Conservation (phyloP, 1,284 basidiomycete genomes). For the Pseudozyma sp. region DNA sequence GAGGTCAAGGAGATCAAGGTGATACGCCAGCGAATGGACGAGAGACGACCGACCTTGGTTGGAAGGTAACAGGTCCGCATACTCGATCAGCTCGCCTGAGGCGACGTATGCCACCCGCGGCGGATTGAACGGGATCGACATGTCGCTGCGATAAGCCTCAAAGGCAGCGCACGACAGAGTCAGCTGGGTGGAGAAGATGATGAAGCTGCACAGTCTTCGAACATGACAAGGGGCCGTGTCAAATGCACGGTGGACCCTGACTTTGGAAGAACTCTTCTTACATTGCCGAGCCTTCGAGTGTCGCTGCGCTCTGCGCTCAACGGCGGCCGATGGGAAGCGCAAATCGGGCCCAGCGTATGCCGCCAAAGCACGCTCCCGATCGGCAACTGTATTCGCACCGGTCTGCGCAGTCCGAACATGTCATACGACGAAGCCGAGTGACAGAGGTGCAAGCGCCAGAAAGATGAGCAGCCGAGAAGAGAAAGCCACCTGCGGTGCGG, state of each 20-base stretch:
- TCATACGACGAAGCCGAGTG: too few relatives aligned
- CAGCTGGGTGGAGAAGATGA: too few relatives aligned
- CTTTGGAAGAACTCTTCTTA: not conserved
- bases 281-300: not conserved
- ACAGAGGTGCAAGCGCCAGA: too few relatives aligned
- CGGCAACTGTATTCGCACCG: too few relatives aligned
- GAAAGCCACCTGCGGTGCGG: too few relatives aligned
- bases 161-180: too few relatives aligned
- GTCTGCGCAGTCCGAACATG: too few relatives aligned
- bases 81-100: slow-evolving; percentile 75
- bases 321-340: too few relatives aligned
- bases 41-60: slow-evolving; percentile 82
- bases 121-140: slow-evolving; percentile 7
- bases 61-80: slow-evolving; percentile 79
- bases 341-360: too few relatives aligned
- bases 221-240: not conserved
- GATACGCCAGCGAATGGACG: slow-evolving; percentile 77
- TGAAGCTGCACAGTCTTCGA: not conserved
- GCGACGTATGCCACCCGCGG: slow-evolving; percentile 72
- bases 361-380: too few relatives aligned
- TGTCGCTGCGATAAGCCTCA: not conserved
- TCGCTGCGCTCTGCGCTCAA: too few relatives aligned
- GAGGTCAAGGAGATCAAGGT: slow-evolving; percentile 51
- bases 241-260: slow-evolving; percentile 16
- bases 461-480: too few relatives aligned